A percentile compares a stretch with the other conserved stretches of the same genome.
phyloP scores from a whole-genome alignment of 2,329 filamentous ascomycete genomes.

The Ceratocystis alfenasii region DNA sequence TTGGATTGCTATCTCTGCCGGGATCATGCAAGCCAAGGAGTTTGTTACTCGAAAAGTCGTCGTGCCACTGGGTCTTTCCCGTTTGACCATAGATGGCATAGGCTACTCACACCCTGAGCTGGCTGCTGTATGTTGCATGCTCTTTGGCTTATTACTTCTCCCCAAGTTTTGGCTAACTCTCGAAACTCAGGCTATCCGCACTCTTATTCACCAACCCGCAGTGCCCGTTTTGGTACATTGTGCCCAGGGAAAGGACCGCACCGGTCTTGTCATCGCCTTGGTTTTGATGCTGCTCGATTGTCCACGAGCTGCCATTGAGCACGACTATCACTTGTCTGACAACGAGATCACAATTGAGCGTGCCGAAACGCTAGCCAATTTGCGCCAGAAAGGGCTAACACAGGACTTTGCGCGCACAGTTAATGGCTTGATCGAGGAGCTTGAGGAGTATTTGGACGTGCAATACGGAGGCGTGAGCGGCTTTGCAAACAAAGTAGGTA shows the following conservation, averaged over 20 bases:
- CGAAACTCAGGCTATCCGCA: neutral
- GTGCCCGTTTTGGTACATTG: slow-evolving; percentile 63
- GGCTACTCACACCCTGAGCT: slow-evolving; percentile 55
- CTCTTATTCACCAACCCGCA: slow-evolving; percentile 29
- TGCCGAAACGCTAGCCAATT: slow-evolving; percentile 53
- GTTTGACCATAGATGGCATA: slow-evolving; percentile 57
- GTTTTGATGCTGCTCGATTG: slow-evolving; percentile 52
- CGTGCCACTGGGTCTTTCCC: slow-evolving; percentile 56
- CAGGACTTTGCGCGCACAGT: slow-evolving; percentile 62
- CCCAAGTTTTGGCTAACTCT: too few species aligned
- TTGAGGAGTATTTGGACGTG: slow-evolving; percentile 45
- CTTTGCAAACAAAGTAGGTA: slow-evolving; percentile 55
- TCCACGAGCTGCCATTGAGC: slow-evolving; percentile 46
- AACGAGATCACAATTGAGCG: slow-evolving; percentile 48
- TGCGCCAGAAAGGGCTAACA: slow-evolving; percentile 56
- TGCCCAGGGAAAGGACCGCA: slow-evolving; percentile 77
- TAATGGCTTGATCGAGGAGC: slow-evolving; percentile 47
- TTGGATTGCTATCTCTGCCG: slow-evolving; percentile 51
- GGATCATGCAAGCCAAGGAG: slow-evolving; percentile 55
- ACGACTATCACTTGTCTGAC: slow-evolving; percentile 61
- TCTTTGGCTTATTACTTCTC: too few species aligned
- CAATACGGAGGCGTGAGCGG: slow-evolving; percentile 53
- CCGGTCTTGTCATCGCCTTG: slow-evolving; percentile 57
- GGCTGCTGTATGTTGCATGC: slow-evolving; percentile 30
- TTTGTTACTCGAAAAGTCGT: slow-evolving; percentile 61